Evolutionary conservation across 2,329 filamentous ascomycete species (phyloP).

Genomic region (Fonsecaea pugnacius): DNA sequence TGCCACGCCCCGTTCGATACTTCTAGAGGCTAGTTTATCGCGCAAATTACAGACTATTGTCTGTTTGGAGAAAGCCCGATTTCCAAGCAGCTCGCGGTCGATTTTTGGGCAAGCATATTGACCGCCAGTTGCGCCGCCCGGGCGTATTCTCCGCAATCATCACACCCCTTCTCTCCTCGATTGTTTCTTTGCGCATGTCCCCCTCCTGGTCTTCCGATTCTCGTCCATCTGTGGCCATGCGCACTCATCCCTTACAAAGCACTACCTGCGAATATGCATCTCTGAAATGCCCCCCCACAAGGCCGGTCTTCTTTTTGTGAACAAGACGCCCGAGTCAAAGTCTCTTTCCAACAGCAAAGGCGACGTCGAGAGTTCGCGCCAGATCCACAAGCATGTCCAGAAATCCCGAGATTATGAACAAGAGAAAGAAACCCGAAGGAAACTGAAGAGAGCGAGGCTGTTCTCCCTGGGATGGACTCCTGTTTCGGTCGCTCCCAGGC

Average conservation of each 20-base stretch:
- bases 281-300: slow-evolving; percentile 23
- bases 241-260: slow-evolving; percentile 18
- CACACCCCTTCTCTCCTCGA: slow-evolving; percentile 1
- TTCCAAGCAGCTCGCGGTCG: background rate
- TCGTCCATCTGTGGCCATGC: slow-evolving; percentile 20
- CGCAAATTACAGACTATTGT: background rate
- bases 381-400: slow-evolving; percentile 31
- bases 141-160: background rate
- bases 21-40: background rate
- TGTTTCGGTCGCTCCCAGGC: slow-evolving; percentile 7
- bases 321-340: slow-evolving; percentile 26
- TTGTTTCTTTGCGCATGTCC: slow-evolving; percentile 3
- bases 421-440: slow-evolving; percentile 21
- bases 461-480: slow-evolving; percentile 24
- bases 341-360: slow-evolving; percentile 30
- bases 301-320: slow-evolving; percentile 27
- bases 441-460: slow-evolving; percentile 19
- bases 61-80: background rate
- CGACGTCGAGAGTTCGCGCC: slow-evolving; percentile 17
- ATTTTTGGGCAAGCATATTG: background rate
- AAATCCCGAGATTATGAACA: slow-evolving; percentile 26
- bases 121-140: background rate
- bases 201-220: slow-evolving; percentile 3
- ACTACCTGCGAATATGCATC: slow-evolving; percentile 12
- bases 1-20: background rate